phyloP scores from a whole-genome alignment of 192 early-diverging fungal species.

The Spinellus fusiger region DNA sequence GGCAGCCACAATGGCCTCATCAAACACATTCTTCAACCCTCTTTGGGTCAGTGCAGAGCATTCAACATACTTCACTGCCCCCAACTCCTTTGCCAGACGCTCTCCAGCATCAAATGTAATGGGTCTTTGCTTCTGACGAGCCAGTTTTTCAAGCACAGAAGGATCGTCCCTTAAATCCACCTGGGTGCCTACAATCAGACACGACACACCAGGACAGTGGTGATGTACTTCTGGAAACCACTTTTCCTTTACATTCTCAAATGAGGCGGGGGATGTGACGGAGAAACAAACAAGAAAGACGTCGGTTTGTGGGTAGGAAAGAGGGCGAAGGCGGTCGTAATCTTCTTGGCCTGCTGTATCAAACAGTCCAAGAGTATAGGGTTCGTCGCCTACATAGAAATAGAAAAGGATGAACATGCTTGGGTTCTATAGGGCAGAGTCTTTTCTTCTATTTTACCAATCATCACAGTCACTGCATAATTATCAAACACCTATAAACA shows the following conservation, averaged over 20 bases:
- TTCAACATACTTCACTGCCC: constrained; percentile 90
- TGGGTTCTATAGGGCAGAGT: neutral
- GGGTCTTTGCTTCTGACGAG: constrained; percentile 75
- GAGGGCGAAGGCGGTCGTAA: constrained; percentile 86
- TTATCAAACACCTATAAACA: constrained; percentile 79
- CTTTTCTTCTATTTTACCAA: constrained; percentile 38
- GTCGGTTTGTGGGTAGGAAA: constrained; percentile 93
- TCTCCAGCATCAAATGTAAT: constrained; percentile 74
- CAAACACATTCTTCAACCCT: constrained; percentile 86
- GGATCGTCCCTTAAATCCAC: constrained; percentile 83
- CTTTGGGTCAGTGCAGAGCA: constrained; percentile 87
- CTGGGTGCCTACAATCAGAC: constrained; percentile 85
- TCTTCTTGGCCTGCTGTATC: constrained; percentile 95
- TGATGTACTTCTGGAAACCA: constrained; percentile 95
- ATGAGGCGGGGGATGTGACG: constrained; percentile 82
- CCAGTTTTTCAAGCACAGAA: constrained; percentile 67
- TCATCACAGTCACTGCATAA: constrained; percentile 97
- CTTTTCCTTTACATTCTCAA: constrained; percentile 92
- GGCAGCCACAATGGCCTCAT: constrained; percentile 97
- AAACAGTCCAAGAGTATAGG: constrained; percentile 89
- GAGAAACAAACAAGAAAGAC: constrained; percentile 93
- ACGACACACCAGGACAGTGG: constrained; percentile 93
- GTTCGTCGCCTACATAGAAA: constrained; percentile 61
- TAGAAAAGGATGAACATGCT: neutral
- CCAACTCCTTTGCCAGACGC: constrained; percentile 72